These are phyloP conservation scores for Ganoderma multipileum DNA, from an alignment of 1,284 basidiomycete genomes.

Conservation along the genomic window DNA sequence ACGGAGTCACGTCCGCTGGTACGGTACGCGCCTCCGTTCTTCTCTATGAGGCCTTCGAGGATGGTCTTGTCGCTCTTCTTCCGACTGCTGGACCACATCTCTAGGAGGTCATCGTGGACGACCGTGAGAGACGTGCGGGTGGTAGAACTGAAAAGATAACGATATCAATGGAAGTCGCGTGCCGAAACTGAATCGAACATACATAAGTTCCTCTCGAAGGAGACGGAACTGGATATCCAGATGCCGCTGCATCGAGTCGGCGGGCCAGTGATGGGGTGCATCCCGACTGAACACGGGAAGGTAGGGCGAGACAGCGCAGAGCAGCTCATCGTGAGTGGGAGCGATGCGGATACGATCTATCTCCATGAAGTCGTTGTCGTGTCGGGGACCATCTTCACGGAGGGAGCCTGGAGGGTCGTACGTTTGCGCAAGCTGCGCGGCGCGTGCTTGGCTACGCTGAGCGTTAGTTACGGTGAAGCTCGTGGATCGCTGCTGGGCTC, in stretches of 20 bases:
- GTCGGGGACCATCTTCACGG: conserved; percentile 53
- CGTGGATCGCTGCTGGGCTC: conserved; percentile 40
- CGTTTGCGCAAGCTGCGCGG: conserved; percentile 34
- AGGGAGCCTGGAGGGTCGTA: conserved; percentile 40
- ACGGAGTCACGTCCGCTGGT: conserved; percentile 35
- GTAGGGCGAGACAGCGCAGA: conserved; percentile 39
- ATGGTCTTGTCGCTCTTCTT: conserved; percentile 28
- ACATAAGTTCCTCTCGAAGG: conserved; percentile 49
- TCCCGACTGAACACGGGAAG: conserved; percentile 49
- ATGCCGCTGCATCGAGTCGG: conserved; percentile 42
- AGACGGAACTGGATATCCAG: conserved; percentile 52
- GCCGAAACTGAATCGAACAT: conserved; percentile 7
- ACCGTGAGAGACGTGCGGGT: conserved; percentile 52
- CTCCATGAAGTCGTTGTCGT: conserved; percentile 47
- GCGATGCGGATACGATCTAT: conserved; percentile 45
- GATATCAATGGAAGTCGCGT: neutral
- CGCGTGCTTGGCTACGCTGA: conserved; percentile 30
- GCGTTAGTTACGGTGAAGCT: conserved; percentile 37
- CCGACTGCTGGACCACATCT: conserved; percentile 21
- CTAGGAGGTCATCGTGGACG: conserved; percentile 42
- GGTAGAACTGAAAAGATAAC: conserved; percentile 48
- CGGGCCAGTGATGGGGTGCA: conserved; percentile 45
- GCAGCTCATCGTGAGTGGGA: conserved; percentile 47
- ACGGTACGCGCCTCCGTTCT: conserved; percentile 42
- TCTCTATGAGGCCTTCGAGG: conserved; percentile 35